Conservation (phyloP, 345 rosid genomes). For the Draba incana region DNA sequence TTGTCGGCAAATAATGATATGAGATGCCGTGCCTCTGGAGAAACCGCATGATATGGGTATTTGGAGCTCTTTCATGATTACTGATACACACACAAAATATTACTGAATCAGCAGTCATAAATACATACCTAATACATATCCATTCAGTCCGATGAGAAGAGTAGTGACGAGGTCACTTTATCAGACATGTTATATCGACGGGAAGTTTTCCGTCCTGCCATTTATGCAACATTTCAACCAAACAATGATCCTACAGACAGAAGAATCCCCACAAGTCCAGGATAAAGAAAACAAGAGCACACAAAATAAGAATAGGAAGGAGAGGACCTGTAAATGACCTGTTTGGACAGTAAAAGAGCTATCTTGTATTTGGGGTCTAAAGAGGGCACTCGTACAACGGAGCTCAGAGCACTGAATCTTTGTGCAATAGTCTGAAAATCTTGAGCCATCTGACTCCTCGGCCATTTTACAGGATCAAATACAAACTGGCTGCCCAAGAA, state of each 20-base stretch:
- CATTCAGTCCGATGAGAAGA: neutral
- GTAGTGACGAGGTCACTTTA: slow-evolving; percentile 53
- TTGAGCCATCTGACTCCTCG: slow-evolving; percentile 69
- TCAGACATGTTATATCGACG: slow-evolving; percentile 81
- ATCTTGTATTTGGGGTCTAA: slow-evolving; percentile 85
- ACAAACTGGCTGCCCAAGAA: slow-evolving; percentile 52
- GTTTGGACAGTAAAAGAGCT: slow-evolving; percentile 79
- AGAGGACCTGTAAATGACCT: slow-evolving; percentile 48
- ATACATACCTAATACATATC: neutral
- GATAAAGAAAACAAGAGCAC: neutral
- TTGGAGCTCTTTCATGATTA: slow-evolving; percentile 84
- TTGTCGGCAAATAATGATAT: slow-evolving; percentile 69
- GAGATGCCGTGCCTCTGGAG: slow-evolving; percentile 89
- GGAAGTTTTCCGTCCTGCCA: slow-evolving; percentile 98
- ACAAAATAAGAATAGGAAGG: slow-evolving; percentile 13
- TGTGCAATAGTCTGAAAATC: slow-evolving; percentile 69
- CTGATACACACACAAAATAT: slow-evolving; percentile 45
- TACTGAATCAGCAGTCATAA: slow-evolving; percentile 23
- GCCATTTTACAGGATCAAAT: slow-evolving; percentile 81
- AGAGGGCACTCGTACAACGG: slow-evolving; percentile 81
- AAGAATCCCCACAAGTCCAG: slow-evolving; percentile 25
- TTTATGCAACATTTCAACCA: slow-evolving; percentile 76
- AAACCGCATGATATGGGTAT: slow-evolving; percentile 81
- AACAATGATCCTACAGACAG: slow-evolving; percentile 81
- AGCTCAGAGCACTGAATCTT: slow-evolving; percentile 60